Base-by-base conservation (phyloP, 2,329 filamentous ascomycete genomes). In the Penicillium griseofulvum region DNA sequence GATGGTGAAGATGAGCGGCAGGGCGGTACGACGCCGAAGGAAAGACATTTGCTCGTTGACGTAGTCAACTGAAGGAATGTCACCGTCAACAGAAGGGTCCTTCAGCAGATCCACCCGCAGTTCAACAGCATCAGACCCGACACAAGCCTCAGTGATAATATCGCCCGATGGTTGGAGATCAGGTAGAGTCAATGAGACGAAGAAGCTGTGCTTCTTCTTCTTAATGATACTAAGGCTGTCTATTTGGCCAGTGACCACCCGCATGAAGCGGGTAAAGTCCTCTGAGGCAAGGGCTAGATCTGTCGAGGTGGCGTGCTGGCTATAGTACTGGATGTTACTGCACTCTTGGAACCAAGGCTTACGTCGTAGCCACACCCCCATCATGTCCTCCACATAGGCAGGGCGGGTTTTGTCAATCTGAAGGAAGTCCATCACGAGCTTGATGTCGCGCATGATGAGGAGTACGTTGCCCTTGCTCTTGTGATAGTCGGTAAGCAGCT, bases 301-400 rank as follows among this genome's bases (percentile, higher is more conserved):
- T 14, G 74, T 73, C 22, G 79, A 73, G 37, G 79, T 80, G 3
- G 82, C 78, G 43, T 78, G 85, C 48, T 91, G 90, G 71, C 90
- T 96, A 77, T 93, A 89, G 77, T 96, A 97, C 65, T 95, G 86
- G 65, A 91, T 88, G 70, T 96, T 99, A 78, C 92, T 97, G 80
- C 94, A 97, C 71, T 93, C 85, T 54, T 90, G 82, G 74, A 91
- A 97, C 86, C 90, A 96, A 3, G 87, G 88, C 72, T 91, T 94
- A 36, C 94, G 87, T 50, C 93, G 87, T 54, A 90, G 78, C 81
- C 96, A 99, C 2, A 99, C 93, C 10, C 86, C 86, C 76, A 91
- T 88, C 78, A 97, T 96, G 67, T 97, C 88, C 64, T 94, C 91
- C 5, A 91, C 87, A 69, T 96, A 97, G 9, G 93, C 93, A 26